Conservation (phyloP, 139 green algal species). For the Nannochloris sp. region DNA sequence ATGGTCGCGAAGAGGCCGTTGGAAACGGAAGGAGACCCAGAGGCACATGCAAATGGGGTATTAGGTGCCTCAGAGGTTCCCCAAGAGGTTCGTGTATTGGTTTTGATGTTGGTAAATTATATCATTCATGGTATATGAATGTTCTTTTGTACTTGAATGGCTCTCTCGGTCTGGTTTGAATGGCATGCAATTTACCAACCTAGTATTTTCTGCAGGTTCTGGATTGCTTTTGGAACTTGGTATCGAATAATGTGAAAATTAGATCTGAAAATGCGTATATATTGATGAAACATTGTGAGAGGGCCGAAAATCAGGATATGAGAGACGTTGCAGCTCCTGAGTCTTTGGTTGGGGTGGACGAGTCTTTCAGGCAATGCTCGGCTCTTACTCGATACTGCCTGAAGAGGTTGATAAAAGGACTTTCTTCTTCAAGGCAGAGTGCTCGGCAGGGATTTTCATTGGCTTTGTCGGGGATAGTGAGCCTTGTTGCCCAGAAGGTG, state of each 20-base stretch:
- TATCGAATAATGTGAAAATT: conserved; percentile 39
- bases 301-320: neutral
- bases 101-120: neutral
- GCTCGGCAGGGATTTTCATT: conserved; percentile 74
- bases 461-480: conserved; percentile 44
- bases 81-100: conserved; percentile 27
- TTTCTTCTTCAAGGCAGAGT: conserved; percentile 50
- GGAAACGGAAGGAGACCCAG: too few relatives aligned
- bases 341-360: conserved; percentile 15
- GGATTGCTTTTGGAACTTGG: conserved; percentile 64
- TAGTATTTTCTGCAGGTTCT: conserved; percentile 37
- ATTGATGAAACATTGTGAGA: neutral
- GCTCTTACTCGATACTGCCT: conserved; percentile 53
- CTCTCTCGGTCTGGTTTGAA: neutral
- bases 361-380: conserved; percentile 39
- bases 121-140: neutral
- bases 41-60: conserved; percentile 12
- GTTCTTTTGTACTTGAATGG: neutral
- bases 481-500: neutral
- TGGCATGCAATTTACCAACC: neutral
- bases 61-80: conserved; percentile 50
- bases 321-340: neutral
- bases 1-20: too few relatives aligned
- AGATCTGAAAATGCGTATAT: conserved; percentile 6
- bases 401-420: conserved; percentile 54